These are phyloP conservation scores for Irpex sp. DNA, from an alignment of 1,284 basidiomycete genomes.

Conservation along the genomic window DNA sequence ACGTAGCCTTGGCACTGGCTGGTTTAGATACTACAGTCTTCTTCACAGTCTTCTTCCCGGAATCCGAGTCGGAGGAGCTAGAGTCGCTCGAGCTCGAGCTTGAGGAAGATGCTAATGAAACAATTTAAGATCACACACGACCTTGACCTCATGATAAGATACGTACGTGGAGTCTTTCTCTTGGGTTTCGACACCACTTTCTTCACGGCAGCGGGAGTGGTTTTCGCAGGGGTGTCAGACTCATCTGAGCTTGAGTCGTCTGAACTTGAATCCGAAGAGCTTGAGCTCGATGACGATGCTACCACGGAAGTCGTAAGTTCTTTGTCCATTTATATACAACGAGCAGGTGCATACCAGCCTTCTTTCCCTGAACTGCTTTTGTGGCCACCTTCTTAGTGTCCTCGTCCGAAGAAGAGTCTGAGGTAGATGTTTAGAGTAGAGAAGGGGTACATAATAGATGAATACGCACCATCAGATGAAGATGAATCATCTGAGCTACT, in stretches of 20 bases:
- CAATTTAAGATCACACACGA: too few species aligned
- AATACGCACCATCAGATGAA: constrained; percentile 28
- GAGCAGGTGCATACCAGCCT: not conserved
- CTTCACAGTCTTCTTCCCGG: constrained; percentile 8
- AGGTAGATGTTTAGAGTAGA: not conserved
- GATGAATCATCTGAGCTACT: constrained; percentile 18
- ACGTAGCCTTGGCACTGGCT: not conserved
- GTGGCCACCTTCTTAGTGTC: not conserved
- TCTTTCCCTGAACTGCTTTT: not conserved
- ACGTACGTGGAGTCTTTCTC: not conserved
- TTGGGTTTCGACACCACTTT: not conserved
- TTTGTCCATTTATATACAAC: not conserved
- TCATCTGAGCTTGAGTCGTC: constrained; percentile 17
- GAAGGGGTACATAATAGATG: not conserved
- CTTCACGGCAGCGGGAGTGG: not conserved
- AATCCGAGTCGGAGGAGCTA: constrained; percentile 25
- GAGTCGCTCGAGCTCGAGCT: constrained; percentile 1
- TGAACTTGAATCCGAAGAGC: constrained; percentile 12
- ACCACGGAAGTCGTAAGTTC: not conserved
- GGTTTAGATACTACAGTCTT: not conserved
- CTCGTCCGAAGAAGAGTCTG: not conserved
- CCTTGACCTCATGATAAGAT: not conserved
- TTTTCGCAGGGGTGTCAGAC: constrained; percentile 20
- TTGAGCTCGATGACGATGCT: constrained; percentile 5
- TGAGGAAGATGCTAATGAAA: not conserved